Base-by-base conservation (phyloP, 2,329 filamentous ascomycete genomes). In the Fonsecaea monophora region DNA sequence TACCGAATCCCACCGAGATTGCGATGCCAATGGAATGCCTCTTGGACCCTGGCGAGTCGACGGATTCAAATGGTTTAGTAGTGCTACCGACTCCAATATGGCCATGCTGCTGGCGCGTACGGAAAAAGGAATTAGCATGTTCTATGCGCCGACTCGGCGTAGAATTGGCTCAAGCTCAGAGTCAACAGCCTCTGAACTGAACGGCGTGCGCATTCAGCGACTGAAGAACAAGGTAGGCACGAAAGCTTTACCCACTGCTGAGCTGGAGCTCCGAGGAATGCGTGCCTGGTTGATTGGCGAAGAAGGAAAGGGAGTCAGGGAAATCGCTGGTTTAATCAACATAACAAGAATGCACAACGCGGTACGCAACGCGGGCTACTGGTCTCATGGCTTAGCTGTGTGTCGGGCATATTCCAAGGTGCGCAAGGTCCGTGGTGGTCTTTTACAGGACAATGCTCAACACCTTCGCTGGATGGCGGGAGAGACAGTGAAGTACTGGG, bases 141-240 rank as follows among this genome's bases (percentile, higher is more conserved):
- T 92, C 75, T 84, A 86, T 45, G 88, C 88, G 0, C 90, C 90
- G 0, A 86, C 89, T 80, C 40, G 62, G 13, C 59, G 64, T 7
- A 30, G 18, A 40, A 25, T 30, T n/a, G 6, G 4, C 57, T 21
- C 70, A 32, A 13, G 30, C 40, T 4, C 55, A 67, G 25, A 34
- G 25, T 25, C 25, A 25, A 55, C 53, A 62, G 71, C 34, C 21
- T 75, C 74, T 8, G 25, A 25, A 25, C 25, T 25, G 3, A 92
- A 92, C 73, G 90, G 90, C 1, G 82, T 92, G 8, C 81, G 80
- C 12, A 90, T 92, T 69, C 86, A 89, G 64, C 83, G 90, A 0
- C 80, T 92, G 15, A 92, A 92, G 78, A 86, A 87, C 75, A 92
- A 92, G 73, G 82, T 90, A 2, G 90, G 90, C 21, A 92, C 90